phyloP scores from a whole-genome alignment of 2,329 filamentous ascomycete species.

The Dactylellina cionopaga region DNA sequence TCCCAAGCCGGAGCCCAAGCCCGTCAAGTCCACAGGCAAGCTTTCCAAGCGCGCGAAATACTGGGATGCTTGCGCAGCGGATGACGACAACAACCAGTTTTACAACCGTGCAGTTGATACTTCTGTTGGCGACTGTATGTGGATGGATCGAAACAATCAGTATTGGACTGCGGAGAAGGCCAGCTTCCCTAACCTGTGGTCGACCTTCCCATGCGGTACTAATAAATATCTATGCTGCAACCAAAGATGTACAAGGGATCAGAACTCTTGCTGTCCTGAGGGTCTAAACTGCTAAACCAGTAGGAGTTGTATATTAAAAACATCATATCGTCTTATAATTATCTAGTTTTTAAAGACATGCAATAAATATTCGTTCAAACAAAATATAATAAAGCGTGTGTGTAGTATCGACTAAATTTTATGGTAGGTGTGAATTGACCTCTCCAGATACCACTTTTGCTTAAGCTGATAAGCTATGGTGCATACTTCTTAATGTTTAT shows the following conservation, averaged over 20 bases:
- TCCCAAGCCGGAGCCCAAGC: neutral
- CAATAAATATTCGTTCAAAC: too few species aligned
- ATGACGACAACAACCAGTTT: constrained; percentile 13
- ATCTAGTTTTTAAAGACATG: too few species aligned
- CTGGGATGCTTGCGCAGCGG: constrained; percentile 12
- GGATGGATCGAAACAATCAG: neutral
- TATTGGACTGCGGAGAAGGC: constrained; percentile 6
- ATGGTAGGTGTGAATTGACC: too few species aligned
- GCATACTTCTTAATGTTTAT: too few species aligned
- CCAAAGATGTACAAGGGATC: constrained; percentile 1
- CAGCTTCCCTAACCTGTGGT: neutral
- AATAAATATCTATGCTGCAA: constrained; percentile 10
- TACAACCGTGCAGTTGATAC: constrained; percentile 8
- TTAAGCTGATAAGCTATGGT: too few species aligned
- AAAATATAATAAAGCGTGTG: too few species aligned
- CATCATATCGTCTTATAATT: too few species aligned
- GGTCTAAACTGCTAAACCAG: neutral
- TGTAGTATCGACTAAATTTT: too few species aligned
- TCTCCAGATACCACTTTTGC: too few species aligned
- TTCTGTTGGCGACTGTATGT: constrained; percentile 12
- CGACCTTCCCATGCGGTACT: neutral
- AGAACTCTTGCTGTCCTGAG: constrained; percentile 8
- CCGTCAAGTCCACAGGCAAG: neutral
- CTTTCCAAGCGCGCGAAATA: constrained; percentile 10
- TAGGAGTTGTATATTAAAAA: too few species aligned